Evolutionary conservation across 2,329 filamentous ascomycete species (phyloP).

Genomic region (Lojkania enalia): DNA sequence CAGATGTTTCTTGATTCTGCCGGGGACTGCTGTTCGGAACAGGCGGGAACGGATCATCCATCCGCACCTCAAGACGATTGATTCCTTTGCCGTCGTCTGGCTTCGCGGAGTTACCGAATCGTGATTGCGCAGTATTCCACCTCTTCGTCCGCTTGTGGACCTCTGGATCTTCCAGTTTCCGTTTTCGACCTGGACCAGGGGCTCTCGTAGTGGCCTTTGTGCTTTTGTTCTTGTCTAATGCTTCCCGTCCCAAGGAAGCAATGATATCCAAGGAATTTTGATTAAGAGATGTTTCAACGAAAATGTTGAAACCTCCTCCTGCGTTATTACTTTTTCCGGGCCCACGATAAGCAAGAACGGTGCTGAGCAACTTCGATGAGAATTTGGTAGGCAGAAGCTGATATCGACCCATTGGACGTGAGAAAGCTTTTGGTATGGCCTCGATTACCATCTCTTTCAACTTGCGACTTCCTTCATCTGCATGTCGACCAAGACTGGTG

Average conservation of each 20-base stretch:
- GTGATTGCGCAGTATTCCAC: conserved; percentile 64
- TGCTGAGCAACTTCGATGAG: conserved; percentile 70
- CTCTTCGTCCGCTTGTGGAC: conserved; percentile 57
- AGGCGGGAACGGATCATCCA: conserved; percentile 51
- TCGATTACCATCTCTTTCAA: conserved; percentile 73
- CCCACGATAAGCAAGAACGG: conserved; percentile 70
- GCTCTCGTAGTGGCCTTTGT: conserved; percentile 20
- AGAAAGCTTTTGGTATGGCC: conserved; percentile 81
- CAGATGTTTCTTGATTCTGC: conserved; percentile 20
- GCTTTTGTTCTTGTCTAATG: conserved; percentile 9
- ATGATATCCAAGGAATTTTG: conserved; percentile 55
- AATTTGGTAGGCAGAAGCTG: conserved; percentile 69
- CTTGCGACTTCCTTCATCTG: conserved; percentile 51
- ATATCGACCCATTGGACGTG: conserved; percentile 72
- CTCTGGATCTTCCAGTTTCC: conserved; percentile 28
- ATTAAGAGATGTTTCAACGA: conserved; percentile 65
- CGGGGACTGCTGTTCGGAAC: conserved; percentile 9
- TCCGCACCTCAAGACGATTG: conserved; percentile 54
- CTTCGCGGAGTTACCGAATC: conserved; percentile 65
- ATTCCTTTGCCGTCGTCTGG: conserved; percentile 45
- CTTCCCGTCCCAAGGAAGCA: conserved; percentile 28
- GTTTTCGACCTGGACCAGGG: conserved; percentile 33
- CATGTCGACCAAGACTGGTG: conserved; percentile 40
- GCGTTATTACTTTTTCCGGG: conserved; percentile 70
- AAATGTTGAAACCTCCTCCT: conserved; percentile 78